Evolutionary conservation across 352 stramenopile species (phyloP), one percentile per base, ranked within the genome.

Genomic region (Paralagenidium karlingii): DNA sequence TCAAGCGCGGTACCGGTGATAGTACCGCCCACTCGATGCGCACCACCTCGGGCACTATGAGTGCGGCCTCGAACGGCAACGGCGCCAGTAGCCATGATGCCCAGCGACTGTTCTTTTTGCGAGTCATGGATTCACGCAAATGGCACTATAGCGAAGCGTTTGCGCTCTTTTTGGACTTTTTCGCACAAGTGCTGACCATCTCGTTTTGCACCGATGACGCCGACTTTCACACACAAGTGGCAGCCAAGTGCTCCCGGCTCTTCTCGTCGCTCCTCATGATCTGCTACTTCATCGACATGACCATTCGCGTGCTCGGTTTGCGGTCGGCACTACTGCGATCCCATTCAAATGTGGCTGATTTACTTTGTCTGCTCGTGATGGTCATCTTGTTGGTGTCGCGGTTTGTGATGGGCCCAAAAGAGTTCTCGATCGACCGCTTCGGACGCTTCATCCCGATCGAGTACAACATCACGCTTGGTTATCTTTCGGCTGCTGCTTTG

Each of bases 141-240:
- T 92, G 79, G 75, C 79, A 92, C 50, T 90, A 92, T 55, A 73
- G 62, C 38, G 74, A 90, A 50, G 83, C 76, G 3, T 84, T 89
- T 36, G 66, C 71, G 47, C 66, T 89, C 20, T 90, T 88, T 40
- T 46, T 88, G 34, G 79, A 92, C 60, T 92, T 92, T 34, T 78
- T 88, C 38, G 68, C 80, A 30, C 79, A 92, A 53, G 55, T 92
- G 26, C 44, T 89, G 24, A 63, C 76, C 37, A 63, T 92, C 34
- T 82, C 79, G 36, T 92, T 92, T 40, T 65, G 69, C 19, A 65
- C 73, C 3, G 65, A 70, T 38, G 27, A 58, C 21, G 30, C 19
- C 19, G 57, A 67, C 21, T 85, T 82, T 45, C 58, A 63, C 42
- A 55, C 82, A 27, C 61, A 80, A 38, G 46, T 83, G 32, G 64